Percentiles rank a stretch among this genome's conserved stretches.
Evolutionary conservation across 495 filamentous ascomycete genomes (phyloP).

Genomic region (Penicillium atrosanguineum): DNA sequence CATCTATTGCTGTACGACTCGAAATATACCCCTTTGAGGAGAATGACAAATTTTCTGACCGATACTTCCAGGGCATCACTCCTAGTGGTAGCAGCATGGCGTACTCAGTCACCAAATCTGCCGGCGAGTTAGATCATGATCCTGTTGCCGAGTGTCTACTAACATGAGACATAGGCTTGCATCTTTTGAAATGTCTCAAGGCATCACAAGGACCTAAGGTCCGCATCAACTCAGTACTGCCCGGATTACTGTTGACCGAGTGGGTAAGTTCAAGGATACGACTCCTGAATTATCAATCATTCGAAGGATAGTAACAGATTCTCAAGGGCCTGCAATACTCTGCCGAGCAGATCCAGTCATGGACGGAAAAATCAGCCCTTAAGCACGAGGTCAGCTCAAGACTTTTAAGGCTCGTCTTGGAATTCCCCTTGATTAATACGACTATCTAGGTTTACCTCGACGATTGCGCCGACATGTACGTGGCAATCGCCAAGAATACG

Average conservation of each 20-base stretch:
- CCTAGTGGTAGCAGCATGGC: conserved; percentile 5
- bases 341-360: not conserved
- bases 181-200: conserved; percentile 3
- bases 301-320: not conserved
- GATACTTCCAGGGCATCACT: not conserved
- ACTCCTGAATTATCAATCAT: not conserved
- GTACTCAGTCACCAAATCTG: conserved; percentile 5
- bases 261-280: not conserved
- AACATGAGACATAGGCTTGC: not conserved
- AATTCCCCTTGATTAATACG: not conserved
- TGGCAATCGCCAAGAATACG: conserved; percentile 3
- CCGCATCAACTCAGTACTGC: conserved; percentile 2
- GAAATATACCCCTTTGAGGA: not conserved
- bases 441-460: conserved; percentile 2
- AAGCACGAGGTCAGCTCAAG: not conserved
- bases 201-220: conserved; percentile 2
- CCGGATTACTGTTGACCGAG: conserved; percentile 1
- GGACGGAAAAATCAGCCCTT: not conserved
- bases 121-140: not conserved
- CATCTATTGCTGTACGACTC: conserved; percentile 1
- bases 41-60: not conserved
- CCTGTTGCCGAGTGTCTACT: not conserved
- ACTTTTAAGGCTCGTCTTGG: too few species aligned
- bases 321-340: not conserved
- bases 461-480: conserved; percentile 5